Evolutionary conservation across 495 filamentous ascomycete species (phyloP).

Genomic region (Tuber melanosporum): DNA sequence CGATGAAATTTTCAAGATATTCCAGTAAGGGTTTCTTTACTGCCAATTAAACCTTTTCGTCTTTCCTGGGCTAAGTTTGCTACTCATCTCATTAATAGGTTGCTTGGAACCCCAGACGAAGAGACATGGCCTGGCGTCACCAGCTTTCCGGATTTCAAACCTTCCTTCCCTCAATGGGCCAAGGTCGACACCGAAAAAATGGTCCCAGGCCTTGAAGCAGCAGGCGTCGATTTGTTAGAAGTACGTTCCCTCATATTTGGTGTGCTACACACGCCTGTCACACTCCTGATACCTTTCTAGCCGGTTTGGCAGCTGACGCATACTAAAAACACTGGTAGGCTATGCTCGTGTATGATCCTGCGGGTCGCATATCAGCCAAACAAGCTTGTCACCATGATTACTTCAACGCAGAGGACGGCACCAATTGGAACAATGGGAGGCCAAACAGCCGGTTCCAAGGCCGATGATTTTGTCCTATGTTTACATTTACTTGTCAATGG

Average conservation of each 20-base stretch:
- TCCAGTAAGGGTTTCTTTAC: conserved; percentile 57
- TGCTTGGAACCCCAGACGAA: conserved; percentile 88
- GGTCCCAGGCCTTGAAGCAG: conserved; percentile 60
- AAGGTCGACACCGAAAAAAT: conserved; percentile 59
- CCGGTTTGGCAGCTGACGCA: not conserved
- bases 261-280: not conserved
- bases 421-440: conserved; percentile 31
- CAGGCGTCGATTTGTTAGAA: conserved; percentile 85
- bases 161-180: conserved; percentile 92
- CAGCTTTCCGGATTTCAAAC: conserved; percentile 94
- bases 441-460: conserved; percentile 39
- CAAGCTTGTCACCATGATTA: conserved; percentile 89
- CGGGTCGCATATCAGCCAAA: conserved; percentile 89
- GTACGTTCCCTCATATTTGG: conserved; percentile 32
- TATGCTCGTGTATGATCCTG: conserved; percentile 91
- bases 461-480: conserved; percentile 18
- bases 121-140: conserved; percentile 90
- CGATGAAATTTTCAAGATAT: conserved; percentile 99
- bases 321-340: conserved; percentile 29
- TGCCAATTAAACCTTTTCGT: conserved; percentile 7
- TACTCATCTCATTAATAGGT: conserved; percentile 46
- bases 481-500: not conserved
- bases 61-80: conserved; percentile 5
- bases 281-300: not conserved
- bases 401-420: conserved; percentile 60